Conservation (phyloP, 768 basidiomycete genomes). For the Collybiopsis luxurians region DNA sequence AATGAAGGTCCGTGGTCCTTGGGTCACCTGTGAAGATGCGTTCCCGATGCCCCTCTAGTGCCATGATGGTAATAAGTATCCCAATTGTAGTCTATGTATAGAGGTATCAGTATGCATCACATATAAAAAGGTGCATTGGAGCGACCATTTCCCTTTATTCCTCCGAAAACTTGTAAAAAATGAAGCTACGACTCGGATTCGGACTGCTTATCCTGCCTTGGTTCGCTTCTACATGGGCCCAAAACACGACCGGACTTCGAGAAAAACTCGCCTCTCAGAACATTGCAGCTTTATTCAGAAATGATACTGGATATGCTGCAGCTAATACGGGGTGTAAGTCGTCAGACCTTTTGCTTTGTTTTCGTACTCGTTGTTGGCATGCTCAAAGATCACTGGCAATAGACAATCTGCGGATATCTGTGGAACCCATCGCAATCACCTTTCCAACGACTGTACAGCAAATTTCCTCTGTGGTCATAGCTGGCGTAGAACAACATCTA, state of each 20-base stretch:
- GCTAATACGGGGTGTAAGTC: slow-evolving; percentile 18
- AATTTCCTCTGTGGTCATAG: slow-evolving; percentile 17
- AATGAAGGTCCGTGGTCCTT: too few relatives aligned
- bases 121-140: too few relatives aligned
- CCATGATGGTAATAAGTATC: too few relatives aligned
- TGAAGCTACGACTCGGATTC: neutral
- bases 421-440: slow-evolving; percentile 19
- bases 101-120: too few relatives aligned
- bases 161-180: neutral
- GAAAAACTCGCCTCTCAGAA: neutral
- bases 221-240: neutral
- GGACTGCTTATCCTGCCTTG: neutral
- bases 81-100: too few relatives aligned
- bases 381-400: too few relatives aligned
- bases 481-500: slow-evolving; percentile 15
- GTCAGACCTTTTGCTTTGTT: neutral
- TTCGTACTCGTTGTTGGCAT: neutral
- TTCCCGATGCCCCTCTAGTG: too few relatives aligned
- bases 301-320: slow-evolving; percentile 19
- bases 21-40: too few relatives aligned
- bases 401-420: slow-evolving; percentile 21
- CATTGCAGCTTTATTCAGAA: slow-evolving; percentile 11
- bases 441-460: slow-evolving; percentile 17
- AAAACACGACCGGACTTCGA: neutral
- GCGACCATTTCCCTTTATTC: too few relatives aligned